These are phyloP conservation scores for Pyrenophora seminiperda DNA, from an alignment of 2,329 filamentous ascomycete species.

Conservation along the genomic window DNA sequence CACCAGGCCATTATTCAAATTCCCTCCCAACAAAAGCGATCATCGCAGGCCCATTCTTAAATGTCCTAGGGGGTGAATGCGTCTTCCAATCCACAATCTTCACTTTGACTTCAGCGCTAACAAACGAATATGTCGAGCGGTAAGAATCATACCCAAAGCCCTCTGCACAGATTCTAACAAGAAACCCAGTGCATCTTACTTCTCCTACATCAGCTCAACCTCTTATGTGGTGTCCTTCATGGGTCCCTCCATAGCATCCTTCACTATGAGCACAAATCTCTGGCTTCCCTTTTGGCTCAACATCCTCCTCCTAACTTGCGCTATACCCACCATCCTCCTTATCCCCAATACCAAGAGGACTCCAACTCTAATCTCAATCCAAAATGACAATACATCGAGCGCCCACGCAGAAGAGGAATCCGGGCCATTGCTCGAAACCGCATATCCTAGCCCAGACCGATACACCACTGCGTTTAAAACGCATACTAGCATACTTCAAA, in stretches of 20 bases:
- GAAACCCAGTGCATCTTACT: slow-evolving; percentile 38
- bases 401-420: slow-evolving; percentile 20
- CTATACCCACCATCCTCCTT: slow-evolving; percentile 32
- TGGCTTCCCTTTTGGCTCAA: slow-evolving; percentile 48
- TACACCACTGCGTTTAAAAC: slow-evolving; percentile 36
- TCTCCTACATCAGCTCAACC: slow-evolving; percentile 44
- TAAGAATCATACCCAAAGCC: slow-evolving; percentile 9
- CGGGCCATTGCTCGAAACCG: slow-evolving; percentile 29
- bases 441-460: slow-evolving; percentile 10
- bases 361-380: background rate
- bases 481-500: slow-evolving; percentile 18
- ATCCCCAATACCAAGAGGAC: slow-evolving; percentile 19
- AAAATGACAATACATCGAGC: background rate
- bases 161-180: background rate
- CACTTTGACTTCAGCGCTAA: slow-evolving; percentile 40
- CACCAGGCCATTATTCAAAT: slow-evolving; percentile 30
- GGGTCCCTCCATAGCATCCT: slow-evolving; percentile 43
- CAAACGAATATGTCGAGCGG: slow-evolving; percentile 41
- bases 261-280: slow-evolving; percentile 42
- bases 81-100: slow-evolving; percentile 45
- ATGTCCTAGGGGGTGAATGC: slow-evolving; percentile 44
- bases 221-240: slow-evolving; percentile 44
- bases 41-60: slow-evolving; percentile 37
- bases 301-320: slow-evolving; percentile 34
- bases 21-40: slow-evolving; percentile 40